Evolutionary conservation across 306 rosid genomes (phyloP), one percentile per base, ranked within the genome.

Genomic region (Herpetospermum pedunculosum): DNA sequence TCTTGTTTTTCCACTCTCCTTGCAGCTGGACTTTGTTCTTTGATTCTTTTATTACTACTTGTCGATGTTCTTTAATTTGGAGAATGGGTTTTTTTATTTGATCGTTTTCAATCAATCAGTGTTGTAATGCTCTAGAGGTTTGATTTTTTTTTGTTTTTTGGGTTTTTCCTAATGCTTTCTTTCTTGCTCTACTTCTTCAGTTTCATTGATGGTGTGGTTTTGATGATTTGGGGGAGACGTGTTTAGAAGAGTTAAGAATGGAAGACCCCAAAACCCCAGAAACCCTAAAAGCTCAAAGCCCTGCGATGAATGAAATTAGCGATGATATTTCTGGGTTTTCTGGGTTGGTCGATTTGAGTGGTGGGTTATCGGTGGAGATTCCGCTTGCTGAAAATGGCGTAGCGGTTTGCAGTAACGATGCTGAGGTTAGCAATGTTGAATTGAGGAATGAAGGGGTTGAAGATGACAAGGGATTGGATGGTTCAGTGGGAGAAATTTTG

Each of bases 221-320:
- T 60, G 46, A n/a, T 19, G 46, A 75, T 63, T 26, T 30, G 40
- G 54, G 54, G n/a, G 62, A 53, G 57, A 59, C 64, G 50, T 76
- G 74, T 40, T 8, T 69, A 23, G 35, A 10, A n/a, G n/a, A n/a
- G n/a, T n/a, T 43, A 5, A 46, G 57, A 70, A 82, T 82, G 88
- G 88, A 85, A 43, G 76, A 34, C 64, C 79, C 86, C 26, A 75
- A 80, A 78, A 60, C 84, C 77, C 82, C 81, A 59, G 77, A 82
- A 82, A 84, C 84, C 86, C 84, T 82, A 85, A 80, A 80, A 48
- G 72, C 78, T 59, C 69, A 76, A 69, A 75, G 50, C 77, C 81
- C 81, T 5, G 67, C 73, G 5, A 76, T n/a, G n/a, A n/a, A 59
- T 76, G 75, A 78, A n/a, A 63, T 35, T 9, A 63, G 40, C 13